Base-by-base conservation (phyloP, 768 basidiomycete genomes). In the Leccinum broughii region DNA sequence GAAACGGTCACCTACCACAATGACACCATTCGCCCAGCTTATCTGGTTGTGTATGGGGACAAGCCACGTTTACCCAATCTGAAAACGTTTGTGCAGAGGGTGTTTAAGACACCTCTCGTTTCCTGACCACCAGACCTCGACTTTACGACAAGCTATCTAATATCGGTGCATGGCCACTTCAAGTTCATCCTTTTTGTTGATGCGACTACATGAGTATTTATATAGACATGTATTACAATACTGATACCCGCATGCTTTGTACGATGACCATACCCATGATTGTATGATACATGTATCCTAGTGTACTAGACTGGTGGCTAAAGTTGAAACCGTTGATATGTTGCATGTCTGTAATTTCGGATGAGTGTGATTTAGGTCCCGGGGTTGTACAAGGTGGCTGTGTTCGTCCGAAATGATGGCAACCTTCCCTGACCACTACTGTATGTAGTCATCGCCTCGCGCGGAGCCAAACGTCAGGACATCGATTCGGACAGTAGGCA, bases 1-100 rank as follows among this genome's bases (percentile, higher is more conserved):
- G 87, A 88, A 70, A 87, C 84, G 4, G 85, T 88, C 8, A 85
- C 86, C 14, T 88, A 88, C 64, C 66, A 76, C 49, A 87, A 87
- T 65, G 85, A 87, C 62, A 86, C 87, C 30, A 82, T 87, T 64
- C 81, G 85, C 8, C 87, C 87, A 17, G 85, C 85, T 0, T 89
- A 82, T 71, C 76, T 88, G 58, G 71, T 89, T n/a, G 80, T 87
- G 20, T 89, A 88, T 64, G 84, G 82, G 17, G 51, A 69, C 39
- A 70, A 74, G 55, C 56, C 66, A 51, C 64, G 59, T 35, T 50
- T 54, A 9, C 57, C 41, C 4, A 67, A 61, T 62, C 53, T 72
- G 57, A 75, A 69, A 56, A 61, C 69, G 41, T 64, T 74, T 46
- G 57, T 75, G 28, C 67, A 57, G 50, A 68, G 53, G 28, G 61